Base-by-base conservation (phyloP, 1,139 yeast species). In the Casaregolazyma suthepensis region DNA sequence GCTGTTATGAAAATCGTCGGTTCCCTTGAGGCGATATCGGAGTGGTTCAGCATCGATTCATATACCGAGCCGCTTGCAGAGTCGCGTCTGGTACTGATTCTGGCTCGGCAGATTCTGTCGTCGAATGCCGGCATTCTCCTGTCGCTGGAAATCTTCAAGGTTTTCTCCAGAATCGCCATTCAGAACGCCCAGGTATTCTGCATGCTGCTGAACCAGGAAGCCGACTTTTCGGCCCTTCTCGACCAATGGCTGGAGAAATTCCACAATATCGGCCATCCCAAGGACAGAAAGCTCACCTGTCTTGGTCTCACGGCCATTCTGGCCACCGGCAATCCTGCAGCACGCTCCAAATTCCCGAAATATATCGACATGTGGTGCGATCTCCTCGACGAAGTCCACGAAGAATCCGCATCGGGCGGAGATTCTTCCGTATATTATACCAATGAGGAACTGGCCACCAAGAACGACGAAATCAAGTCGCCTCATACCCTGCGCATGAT, bases 321-420 rank as follows among this genome's bases (percentile, higher is more conserved):
- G 52, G 64, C 65, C 52, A 73, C 68, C 57, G 76, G 69, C 45
- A 62, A 57, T 60, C 63, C 64, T 54, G 53, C 61, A 55, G 56
- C 63, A 55, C 71, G 57, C 49, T 42, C 47, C 59, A 66, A 26
- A 68, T 70, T 58, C 59, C 78, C 55, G 66, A 75, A 3, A 38
- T 70, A 84, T 18, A 67, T 83, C 5, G 75, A 82, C 22, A 70
- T 81, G 37, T 74, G 85, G 70, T 76, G 85, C 10, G 78, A 78
- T 53, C 75, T 86, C 57, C 66, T 87, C 52, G 96, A 89, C 62
- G 96, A 89, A 64, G 75, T 85, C 12, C 58, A 58, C 17, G 82
- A 84, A 54, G 95, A 87, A 61, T 68, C 74, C 6, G 69, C 63
- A 13, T 29, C 38, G 6, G 44, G 37, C 5, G 71, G 73, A 4